Base-by-base conservation (phyloP, 495 filamentous ascomycete genomes). In the Podospora pseudocomata region DNA sequence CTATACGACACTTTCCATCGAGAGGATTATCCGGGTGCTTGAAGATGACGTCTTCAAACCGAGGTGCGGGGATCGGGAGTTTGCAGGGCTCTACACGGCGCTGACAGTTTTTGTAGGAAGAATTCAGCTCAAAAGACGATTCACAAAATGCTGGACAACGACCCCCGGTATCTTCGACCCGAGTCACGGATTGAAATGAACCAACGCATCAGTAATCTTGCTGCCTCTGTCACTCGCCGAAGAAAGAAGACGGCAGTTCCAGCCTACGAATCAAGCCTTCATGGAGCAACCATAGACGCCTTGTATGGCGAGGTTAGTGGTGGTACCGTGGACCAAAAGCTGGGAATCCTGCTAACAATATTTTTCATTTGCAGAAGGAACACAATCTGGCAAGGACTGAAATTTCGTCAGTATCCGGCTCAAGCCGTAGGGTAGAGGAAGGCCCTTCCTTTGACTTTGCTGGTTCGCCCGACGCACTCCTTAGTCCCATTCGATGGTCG, bases 121-220 rank as follows among this genome's bases (percentile, higher is more conserved):
- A 80, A 82, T 66, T 82, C 81, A 34, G 81, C 81, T 16, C 81
- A 83, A 65, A 83, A 83, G 67, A 80, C 78, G 39, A 79, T 82
- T 55, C 80, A 83, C 44, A 75, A 74, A 49, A 78, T 81, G 69
- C 74, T 83, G 27, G 81, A 81, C 58, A 81, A 83, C 60, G 81
- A 83, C 30, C 78, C 81, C 34, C 78, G 80, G 13, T 82, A 80
- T 72, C 75, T 83, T 23, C 76, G 80, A n/a, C 80, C 81, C 0
- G 81, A 79, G 63, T 79, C 78, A 19, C 76, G 81, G 18, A 68
- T 75, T 4, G 81, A 83, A 44, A 81, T 82, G 74, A 74, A 69
- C 65, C 73, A 74, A 20, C 79, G 81, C 18, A 78, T 82, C 44
- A 66, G 65, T 26, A 75, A 73, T 65, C 73, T 83, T 3, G 65